These are phyloP conservation scores for Xylaria flabelliformis DNA, from an alignment of 495 filamentous ascomycete species.

Conservation along the genomic window DNA sequence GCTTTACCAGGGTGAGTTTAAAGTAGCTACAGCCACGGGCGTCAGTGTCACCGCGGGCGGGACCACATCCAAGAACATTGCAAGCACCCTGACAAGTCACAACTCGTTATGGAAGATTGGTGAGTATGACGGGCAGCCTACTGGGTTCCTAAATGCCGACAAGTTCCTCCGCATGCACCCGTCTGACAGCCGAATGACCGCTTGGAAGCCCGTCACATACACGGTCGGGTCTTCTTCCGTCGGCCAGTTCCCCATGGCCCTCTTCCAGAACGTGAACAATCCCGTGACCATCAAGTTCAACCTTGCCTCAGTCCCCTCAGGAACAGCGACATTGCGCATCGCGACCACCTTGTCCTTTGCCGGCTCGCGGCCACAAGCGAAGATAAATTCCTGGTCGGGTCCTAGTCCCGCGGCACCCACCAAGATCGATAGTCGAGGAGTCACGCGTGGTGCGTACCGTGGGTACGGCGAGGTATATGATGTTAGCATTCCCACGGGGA, in stretches of 20 bases:
- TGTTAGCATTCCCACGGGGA: constrained; percentile 60
- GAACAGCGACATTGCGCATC: constrained; percentile 64
- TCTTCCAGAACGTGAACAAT: constrained; percentile 67
- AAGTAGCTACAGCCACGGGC: constrained; percentile 55
- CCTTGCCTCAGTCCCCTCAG: constrained; percentile 52
- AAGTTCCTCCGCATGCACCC: constrained; percentile 73
- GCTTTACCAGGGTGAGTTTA: constrained; percentile 68
- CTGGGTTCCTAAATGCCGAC: constrained; percentile 68
- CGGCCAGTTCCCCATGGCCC: constrained; percentile 67
- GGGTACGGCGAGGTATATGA: constrained; percentile 68
- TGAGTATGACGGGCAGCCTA: constrained; percentile 67
- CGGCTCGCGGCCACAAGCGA: constrained; percentile 56
- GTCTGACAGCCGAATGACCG: constrained; percentile 64
- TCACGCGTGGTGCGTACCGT: constrained; percentile 69
- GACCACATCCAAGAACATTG: constrained; percentile 60
- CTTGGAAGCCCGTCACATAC: constrained; percentile 65
- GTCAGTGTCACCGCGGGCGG: constrained; percentile 62
- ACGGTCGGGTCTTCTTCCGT: constrained; percentile 60
- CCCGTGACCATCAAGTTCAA: constrained; percentile 68
- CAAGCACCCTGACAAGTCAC: constrained; percentile 52
- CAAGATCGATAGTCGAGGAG: constrained; percentile 68
- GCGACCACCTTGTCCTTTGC: constrained; percentile 69
- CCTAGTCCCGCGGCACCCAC: constrained; percentile 60
- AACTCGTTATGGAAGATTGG: constrained; percentile 69
- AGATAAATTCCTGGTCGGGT: constrained; percentile 59